Conservation (phyloP, 306 rosid species). For the Cucurbita ficifolia region DNA sequence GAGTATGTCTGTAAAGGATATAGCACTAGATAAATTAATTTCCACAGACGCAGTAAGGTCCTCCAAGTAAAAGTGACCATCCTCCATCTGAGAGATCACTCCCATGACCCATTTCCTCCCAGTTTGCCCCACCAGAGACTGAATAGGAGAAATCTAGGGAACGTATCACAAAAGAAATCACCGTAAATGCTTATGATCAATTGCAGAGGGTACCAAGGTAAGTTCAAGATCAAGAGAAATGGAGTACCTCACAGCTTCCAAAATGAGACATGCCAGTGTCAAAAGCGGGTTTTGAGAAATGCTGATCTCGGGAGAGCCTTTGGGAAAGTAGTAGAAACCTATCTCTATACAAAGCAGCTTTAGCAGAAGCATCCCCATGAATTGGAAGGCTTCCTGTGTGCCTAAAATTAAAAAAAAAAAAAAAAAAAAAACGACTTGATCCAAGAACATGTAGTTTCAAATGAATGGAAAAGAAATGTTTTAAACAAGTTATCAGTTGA, state of each 20-base stretch:
- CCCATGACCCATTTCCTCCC: conserved; percentile 90
- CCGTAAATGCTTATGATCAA: background rate
- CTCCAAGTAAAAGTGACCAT: conserved; percentile 76
- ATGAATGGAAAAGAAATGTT: background rate
- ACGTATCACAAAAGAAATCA: conserved; percentile 1
- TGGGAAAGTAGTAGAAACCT: conserved; percentile 61
- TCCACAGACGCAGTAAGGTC: conserved; percentile 72
- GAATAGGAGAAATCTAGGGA: conserved; percentile 84
- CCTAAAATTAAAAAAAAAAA: conserved; percentile 29
- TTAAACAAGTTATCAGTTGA: background rate
- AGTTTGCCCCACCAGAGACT: conserved; percentile 71
- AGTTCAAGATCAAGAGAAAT: background rate
- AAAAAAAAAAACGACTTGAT: background rate
- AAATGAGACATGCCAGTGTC: conserved; percentile 43
- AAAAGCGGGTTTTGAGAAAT: conserved; percentile 77
- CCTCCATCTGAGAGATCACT: conserved; percentile 77
- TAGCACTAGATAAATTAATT: conserved; percentile 58
- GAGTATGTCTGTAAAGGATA: conserved; percentile 40
- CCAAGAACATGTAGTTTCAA: background rate
- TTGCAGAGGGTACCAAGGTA: background rate
- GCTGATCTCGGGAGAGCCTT: conserved; percentile 72
- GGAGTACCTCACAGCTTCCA: conserved; percentile 74
- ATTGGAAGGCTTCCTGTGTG: conserved; percentile 38
- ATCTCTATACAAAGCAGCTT: conserved; percentile 55
- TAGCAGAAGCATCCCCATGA: conserved; percentile 73